A percentile compares a stretch with the other conserved stretches of the same genome.
These are phyloP conservation scores for Malania oleifera DNA, from an alignment of 164 flowering plant genomes.

Conservation along the genomic window DNA sequence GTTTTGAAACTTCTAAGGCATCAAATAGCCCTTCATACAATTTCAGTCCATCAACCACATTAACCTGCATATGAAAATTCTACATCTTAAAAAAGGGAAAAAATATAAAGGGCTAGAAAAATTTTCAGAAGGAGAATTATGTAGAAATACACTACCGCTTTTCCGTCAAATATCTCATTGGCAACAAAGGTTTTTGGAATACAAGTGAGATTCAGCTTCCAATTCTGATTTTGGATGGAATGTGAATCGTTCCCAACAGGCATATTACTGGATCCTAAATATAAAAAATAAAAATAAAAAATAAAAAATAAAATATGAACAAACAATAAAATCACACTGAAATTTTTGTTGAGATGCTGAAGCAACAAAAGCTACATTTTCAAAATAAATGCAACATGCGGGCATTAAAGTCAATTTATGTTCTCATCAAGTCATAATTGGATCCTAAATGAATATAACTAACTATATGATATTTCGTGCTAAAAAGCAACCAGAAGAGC, in stretches of 20 bases:
- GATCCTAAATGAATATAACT: too few species aligned
- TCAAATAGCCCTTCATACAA: conserved; percentile 54
- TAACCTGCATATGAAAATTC: conserved; percentile 38
- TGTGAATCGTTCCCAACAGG: conserved; percentile 27
- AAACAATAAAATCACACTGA: not conserved
- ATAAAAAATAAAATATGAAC: too few species aligned
- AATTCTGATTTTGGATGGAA: conserved; percentile 23
- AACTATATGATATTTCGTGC: too few species aligned
- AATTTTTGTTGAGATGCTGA: not conserved
- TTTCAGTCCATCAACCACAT: conserved; percentile 74
- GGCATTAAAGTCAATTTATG: not conserved
- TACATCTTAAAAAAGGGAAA: not conserved
- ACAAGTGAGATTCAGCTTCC: conserved; percentile 25
- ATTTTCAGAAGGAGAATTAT: not conserved
- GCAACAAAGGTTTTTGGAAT: conserved; percentile 53
- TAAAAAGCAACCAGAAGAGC: too few species aligned
- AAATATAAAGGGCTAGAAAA: not conserved
- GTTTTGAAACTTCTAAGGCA: conserved; percentile 49
- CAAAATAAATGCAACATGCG: not conserved
- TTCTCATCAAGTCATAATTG: too few species aligned
- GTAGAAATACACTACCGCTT: conserved; percentile 36
- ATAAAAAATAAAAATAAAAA: not conserved
- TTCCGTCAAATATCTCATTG: conserved; percentile 59
- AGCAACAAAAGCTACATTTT: not conserved
- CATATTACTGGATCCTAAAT: conserved; percentile 22